Evolutionary conservation across 1,284 basidiomycete species (phyloP), one percentile per base, ranked within the genome.

Genomic region (Grifola frondosa): DNA sequence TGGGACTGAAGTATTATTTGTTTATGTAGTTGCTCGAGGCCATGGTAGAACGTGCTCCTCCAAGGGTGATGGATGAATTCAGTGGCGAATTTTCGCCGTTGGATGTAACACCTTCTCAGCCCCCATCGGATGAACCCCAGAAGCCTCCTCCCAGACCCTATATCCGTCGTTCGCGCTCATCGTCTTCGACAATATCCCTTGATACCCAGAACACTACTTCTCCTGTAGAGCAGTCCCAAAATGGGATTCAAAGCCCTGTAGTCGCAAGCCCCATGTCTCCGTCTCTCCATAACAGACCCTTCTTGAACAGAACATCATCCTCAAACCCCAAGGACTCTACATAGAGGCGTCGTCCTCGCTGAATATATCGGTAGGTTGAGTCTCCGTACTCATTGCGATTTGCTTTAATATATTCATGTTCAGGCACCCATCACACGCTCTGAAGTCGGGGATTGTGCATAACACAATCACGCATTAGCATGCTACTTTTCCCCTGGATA

Each of bases 1-100:
- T 22, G 12, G 16, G 15, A 26, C 16, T 35, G 9, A 25, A 25
- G n/a, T 9, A 12, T 17, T 12, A 6, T 36, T 24, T 9, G 6
- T 7, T n/a, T 40, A 8, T 17, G 24, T 39, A 78, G 77, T 65
- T 78, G 10, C 64, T 83, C 12, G 81, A 82, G 58, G 79, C 78
- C 3, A 76, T 79, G 70, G 78, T 81, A 5, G 77, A 80, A 57
- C 72, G 78, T 11, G 78, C 78, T 5, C 77, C 82, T 19, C 82
- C 81, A 4, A 75, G 83, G 1, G 60, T 79, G 31, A 58, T 76
- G 16, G 80, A 85, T 38, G 81, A 81, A 28, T 82, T 75, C 53
- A 77, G 54, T 9, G 51, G 52, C 66, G 22, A 54, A 10, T 31
- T 37, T 15, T 35, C 43, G 10, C 41, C 52, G 12, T 12, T 21